These are phyloP conservation scores for Trametes cubensis DNA, from an alignment of 768 basidiomycete genomes.

Conservation along the genomic window DNA sequence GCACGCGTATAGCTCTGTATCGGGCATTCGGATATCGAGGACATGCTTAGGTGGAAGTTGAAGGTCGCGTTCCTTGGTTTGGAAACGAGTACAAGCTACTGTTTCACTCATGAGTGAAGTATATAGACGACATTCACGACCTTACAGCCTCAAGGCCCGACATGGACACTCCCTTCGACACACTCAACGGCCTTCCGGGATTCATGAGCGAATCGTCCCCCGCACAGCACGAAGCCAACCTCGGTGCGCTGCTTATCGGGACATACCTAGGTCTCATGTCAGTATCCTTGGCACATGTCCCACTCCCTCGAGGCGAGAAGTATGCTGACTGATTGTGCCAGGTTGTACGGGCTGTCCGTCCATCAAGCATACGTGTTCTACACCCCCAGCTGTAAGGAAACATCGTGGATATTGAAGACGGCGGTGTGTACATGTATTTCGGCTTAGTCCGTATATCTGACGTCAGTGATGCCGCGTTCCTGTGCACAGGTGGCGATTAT, in stretches of 20 bases:
- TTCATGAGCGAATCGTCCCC: not conserved
- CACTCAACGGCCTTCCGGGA: not conserved
- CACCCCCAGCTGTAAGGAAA: not conserved
- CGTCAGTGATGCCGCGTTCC: not conserved
- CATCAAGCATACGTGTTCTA: constrained; percentile 7
- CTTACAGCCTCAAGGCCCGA: not conserved
- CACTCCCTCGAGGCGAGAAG: not conserved
- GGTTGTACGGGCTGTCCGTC: constrained; percentile 8
- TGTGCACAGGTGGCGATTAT: not conserved
- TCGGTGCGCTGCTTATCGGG: constrained; percentile 15
- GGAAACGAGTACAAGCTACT: no score
- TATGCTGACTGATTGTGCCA: not conserved
- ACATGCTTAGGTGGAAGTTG: no score
- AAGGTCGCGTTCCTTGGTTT: no score
- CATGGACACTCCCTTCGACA: not conserved
- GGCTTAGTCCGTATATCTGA: not conserved
- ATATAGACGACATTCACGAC: no score
- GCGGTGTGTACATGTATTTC: not conserved
- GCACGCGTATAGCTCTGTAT: no score
- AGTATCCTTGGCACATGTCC: not conserved
- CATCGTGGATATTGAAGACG: not conserved
- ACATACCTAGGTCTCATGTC: constrained; percentile 18
- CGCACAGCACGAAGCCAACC: no score
- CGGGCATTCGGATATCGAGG: no score
- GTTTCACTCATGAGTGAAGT: no score